phyloP scores from a whole-genome alignment of 768 basidiomycete genomes.

The Baorangia bicolor region DNA sequence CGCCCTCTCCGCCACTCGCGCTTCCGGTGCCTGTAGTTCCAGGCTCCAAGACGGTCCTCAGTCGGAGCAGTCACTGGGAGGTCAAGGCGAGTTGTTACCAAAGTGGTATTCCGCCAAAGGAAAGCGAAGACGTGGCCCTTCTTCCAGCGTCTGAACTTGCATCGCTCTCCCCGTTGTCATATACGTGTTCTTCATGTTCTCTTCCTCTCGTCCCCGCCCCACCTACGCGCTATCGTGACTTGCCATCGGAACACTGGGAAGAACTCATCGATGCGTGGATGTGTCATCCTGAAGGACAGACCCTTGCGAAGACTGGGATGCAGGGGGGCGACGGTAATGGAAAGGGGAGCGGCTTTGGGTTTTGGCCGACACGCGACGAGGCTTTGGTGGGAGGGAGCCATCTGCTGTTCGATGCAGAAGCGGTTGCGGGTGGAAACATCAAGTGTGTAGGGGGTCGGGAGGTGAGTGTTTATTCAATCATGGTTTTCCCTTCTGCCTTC shows the following conservation, averaged over 20 bases:
- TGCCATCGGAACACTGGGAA: slow-evolving; percentile 97
- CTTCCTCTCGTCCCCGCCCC: slow-evolving; percentile 61
- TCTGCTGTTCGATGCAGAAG: slow-evolving; percentile 68
- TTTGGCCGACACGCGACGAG: slow-evolving; percentile 74
- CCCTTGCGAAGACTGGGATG: slow-evolving; percentile 55
- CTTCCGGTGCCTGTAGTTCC: slow-evolving; percentile 56
- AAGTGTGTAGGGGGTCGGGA: slow-evolving; percentile 18
- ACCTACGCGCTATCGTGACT: slow-evolving; percentile 66
- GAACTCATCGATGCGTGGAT: slow-evolving; percentile 98
- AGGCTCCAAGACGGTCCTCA: slow-evolving; percentile 60
- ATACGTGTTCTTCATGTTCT: slow-evolving; percentile 79
- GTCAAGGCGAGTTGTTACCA: slow-evolving; percentile 53
- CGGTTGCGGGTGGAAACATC: slow-evolving; percentile 41
- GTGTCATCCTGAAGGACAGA: slow-evolving; percentile 87
- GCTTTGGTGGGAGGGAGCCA: slow-evolving; percentile 91
- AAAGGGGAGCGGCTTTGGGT: slow-evolving; percentile 46
- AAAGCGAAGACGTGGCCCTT: slow-evolving; percentile 40
- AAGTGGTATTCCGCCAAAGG: slow-evolving; percentile 22
- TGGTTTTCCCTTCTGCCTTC: slow-evolving; percentile 2
- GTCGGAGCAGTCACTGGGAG: slow-evolving; percentile 63
- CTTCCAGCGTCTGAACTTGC: slow-evolving; percentile 71
- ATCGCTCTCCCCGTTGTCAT: slow-evolving; percentile 54
- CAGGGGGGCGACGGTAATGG: not conserved
- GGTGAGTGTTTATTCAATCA: slow-evolving; percentile 48
- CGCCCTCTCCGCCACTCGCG: slow-evolving; percentile 55